Evolutionary conservation across 805 yeast species (phyloP).

Genomic region (Metschnikowia sp.): DNA sequence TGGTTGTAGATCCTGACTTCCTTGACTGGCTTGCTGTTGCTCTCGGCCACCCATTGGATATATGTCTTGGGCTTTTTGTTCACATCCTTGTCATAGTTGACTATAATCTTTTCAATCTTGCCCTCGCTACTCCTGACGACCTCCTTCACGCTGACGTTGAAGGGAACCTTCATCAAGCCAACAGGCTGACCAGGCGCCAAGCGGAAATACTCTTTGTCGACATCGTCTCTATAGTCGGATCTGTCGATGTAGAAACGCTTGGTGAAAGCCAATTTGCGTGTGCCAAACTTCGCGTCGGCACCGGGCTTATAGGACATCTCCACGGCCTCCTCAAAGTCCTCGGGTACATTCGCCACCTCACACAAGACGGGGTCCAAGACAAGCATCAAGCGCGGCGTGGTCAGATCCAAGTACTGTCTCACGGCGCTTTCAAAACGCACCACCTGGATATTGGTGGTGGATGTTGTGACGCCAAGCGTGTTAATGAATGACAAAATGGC

Average conservation of each 20-base stretch:
- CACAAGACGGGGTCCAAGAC: constrained; percentile 83
- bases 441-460: constrained; percentile 87
- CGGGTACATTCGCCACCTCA: constrained; percentile 75
- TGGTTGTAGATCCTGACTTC: constrained; percentile 88
- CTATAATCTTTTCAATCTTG: constrained; percentile 65
- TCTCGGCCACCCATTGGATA: constrained; percentile 93
- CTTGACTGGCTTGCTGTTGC: constrained; percentile 51
- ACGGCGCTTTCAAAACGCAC: constrained; percentile 86
- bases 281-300: constrained; percentile 50
- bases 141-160: constrained; percentile 67
- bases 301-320: constrained; percentile 92
- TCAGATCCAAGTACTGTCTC: constrained; percentile 80
- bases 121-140: constrained; percentile 65
- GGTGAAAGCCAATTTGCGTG: constrained; percentile 67
- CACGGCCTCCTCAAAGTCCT: constrained; percentile 65
- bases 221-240: constrained; percentile 68
- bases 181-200: constrained; percentile 93
- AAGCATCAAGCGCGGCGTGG: constrained; percentile 94
- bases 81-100: constrained; percentile 63
- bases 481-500: constrained; percentile 90
- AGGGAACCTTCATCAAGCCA: constrained; percentile 89
- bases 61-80: constrained; percentile 87
- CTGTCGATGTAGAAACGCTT: constrained; percentile 81
- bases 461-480: constrained; percentile 94
- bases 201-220: constrained; percentile 77